Evolutionary conservation across 805 yeast genomes (phyloP), one percentile per base, ranked within the genome.

Genomic region (Metschnikowia reukaufii): DNA sequence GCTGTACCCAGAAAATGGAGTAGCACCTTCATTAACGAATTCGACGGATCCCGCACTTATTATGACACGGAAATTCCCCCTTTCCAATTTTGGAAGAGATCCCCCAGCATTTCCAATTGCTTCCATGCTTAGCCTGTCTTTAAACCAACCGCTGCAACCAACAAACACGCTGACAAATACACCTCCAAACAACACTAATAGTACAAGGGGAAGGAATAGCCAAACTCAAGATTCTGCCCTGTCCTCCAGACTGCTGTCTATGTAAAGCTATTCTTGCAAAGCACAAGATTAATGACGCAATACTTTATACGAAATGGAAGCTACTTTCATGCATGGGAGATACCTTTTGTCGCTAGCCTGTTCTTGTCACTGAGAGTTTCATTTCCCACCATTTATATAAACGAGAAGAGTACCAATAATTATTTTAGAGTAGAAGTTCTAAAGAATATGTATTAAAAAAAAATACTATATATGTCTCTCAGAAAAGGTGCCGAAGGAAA

Each of bases 61-160:
- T 17, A 49, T 54, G 56, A 46, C 56, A 9, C 53, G 57, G 18
- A 37, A 38, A 27, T 49, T 49, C 19, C 55, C 56, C 7, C 51
- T 52, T 18, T 44, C 56, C 2, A 47, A 49, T 17, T 35, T 49
- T 15, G 43, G 41, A 9, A 34, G 37, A 30, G 44, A 39, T 12
- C 39, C 48, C 13, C 16, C 17, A n/a, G 37, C 23, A 4, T 18
- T 36, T 20, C 32, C 48, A 2, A n/a, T 29, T 4, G n/a, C 39
- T 17, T 44, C 48, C 13, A n/a, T 33, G 20, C 8, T 34, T 6
- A 31, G n/a, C 23, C 41, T n/a, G 30, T 23, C 45, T 3, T 12
- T 23, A 16, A 21, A 23, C 10, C 29, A 16, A 17, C 44, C 44
- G 20, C 9, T n/a, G 8, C 37, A 40, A 16, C 36, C 36, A 15